Percentiles rank a stretch among this genome's conserved stretches.
These are phyloP conservation scores for Pseudopyricularia cyperi DNA, from an alignment of 2,329 filamentous ascomycete species.

Conservation along the genomic window DNA sequence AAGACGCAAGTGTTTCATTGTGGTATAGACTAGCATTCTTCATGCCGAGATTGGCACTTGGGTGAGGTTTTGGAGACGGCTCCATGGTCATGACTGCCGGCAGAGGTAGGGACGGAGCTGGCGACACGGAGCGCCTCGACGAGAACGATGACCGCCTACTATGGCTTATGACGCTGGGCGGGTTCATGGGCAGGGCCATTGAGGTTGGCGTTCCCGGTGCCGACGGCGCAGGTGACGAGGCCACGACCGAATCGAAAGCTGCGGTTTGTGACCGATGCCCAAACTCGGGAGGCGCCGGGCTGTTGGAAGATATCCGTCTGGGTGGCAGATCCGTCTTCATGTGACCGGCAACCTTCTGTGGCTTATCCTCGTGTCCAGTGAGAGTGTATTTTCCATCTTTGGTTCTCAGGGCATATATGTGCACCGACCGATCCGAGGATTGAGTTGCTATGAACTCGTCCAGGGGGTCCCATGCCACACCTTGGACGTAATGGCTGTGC, in stretches of 20 bases:
- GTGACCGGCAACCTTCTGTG: slow-evolving; percentile 69
- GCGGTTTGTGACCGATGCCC: slow-evolving; percentile 52
- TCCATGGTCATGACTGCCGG: slow-evolving; percentile 93
- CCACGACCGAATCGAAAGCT: slow-evolving; percentile 38
- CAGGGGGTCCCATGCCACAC: slow-evolving; percentile 93
- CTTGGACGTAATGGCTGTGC: slow-evolving; percentile 96
- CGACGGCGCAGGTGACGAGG: slow-evolving; percentile 77
- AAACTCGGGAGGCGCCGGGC: slow-evolving; percentile 80
- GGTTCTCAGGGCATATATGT: slow-evolving; percentile 91
- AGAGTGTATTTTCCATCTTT: slow-evolving; percentile 94
- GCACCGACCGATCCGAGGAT: slow-evolving; percentile 93
- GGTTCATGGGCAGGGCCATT: slow-evolving; percentile 87
- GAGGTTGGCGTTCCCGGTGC: slow-evolving; percentile 90
- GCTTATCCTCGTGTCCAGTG: slow-evolving; percentile 44
- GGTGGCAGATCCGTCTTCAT: slow-evolving; percentile 80
- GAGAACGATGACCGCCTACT: slow-evolving; percentile 93
- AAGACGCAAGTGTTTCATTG: slow-evolving; percentile 93
- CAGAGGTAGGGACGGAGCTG: slow-evolving; percentile 83
- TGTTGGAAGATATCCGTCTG: slow-evolving; percentile 78
- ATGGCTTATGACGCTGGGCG: slow-evolving; percentile 75
- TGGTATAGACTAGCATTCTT: slow-evolving; percentile 87
- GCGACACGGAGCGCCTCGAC: slow-evolving; percentile 75
- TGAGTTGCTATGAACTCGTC: slow-evolving; percentile 98
- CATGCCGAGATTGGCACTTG: slow-evolving; percentile 45
- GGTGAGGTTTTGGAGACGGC: slow-evolving; percentile 66